A percentile compares a stretch with the other conserved stretches of the same genome.
Conservation (phyloP, 371 early-diverging fungal species). For the Mortierella sp. region DNA sequence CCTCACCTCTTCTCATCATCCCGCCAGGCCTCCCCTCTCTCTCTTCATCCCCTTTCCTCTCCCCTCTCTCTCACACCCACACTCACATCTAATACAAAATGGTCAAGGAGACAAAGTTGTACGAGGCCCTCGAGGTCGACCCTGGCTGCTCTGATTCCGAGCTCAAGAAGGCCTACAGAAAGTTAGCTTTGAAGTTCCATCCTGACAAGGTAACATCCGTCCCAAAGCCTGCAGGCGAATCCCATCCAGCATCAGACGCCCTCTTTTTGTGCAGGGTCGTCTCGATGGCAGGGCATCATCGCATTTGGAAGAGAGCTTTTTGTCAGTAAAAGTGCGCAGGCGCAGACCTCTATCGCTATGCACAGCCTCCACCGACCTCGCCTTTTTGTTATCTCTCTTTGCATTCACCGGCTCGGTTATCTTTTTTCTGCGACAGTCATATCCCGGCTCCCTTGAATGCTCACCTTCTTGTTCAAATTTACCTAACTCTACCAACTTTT, state of each 20-base stretch:
- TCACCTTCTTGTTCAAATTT: not conserved
- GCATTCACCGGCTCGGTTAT: not conserved
- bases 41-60: not conserved
- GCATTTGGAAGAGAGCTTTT: not conserved
- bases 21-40: not conserved
- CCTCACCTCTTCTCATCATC: conserved; percentile 25
- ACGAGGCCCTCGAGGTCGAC: conserved; percentile 91
- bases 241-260: not conserved
- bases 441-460: not conserved
- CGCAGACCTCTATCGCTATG: not conserved
- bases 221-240: not conserved
- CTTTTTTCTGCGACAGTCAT: not conserved
- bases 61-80: not conserved
- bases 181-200: conserved; percentile 97
- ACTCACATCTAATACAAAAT: conserved; percentile 50
- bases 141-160: conserved; percentile 86
- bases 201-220: conserved; percentile 80
- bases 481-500: not conserved
- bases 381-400: conserved; percentile 55
- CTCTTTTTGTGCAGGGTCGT: not conserved
- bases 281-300: not conserved
- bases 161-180: conserved; percentile 95
- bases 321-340: conserved; percentile 11
- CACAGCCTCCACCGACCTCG: conserved; percentile 8
- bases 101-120: conserved; percentile 90